phyloP scores from a whole-genome alignment of 805 yeast genomes.

The Pichia gijzeniarum region DNA sequence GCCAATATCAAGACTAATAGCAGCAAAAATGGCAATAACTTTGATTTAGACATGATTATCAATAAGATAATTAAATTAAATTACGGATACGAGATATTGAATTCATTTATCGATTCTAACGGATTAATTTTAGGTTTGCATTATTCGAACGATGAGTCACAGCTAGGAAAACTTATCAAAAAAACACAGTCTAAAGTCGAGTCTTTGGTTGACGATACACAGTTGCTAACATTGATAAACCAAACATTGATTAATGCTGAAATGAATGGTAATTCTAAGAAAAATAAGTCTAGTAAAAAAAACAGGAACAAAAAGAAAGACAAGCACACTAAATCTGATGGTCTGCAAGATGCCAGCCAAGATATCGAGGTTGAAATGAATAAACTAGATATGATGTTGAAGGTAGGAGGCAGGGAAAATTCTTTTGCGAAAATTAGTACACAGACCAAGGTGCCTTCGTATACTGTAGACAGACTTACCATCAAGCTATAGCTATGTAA shows the following conservation, averaged over 20 bases:
- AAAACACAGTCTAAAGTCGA: slow-evolving; percentile 38
- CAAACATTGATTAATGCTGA: slow-evolving; percentile 33
- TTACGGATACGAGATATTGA: slow-evolving; percentile 55
- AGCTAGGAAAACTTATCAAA: slow-evolving; percentile 38
- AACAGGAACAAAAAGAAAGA: slow-evolving; percentile 13
- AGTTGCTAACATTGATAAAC: slow-evolving; percentile 40
- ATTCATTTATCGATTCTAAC: slow-evolving; percentile 63
- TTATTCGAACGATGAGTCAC: slow-evolving; percentile 39
- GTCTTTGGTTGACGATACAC: slow-evolving; percentile 35
- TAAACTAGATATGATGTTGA: slow-evolving; percentile 22
- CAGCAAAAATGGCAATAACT: slow-evolving; percentile 15
- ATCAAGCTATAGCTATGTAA: slow-evolving; percentile 14
- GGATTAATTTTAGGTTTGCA: slow-evolving; percentile 62
- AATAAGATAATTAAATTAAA: slow-evolving; percentile 39
- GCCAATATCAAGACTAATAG: slow-evolving; percentile 16
- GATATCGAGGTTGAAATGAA: slow-evolving; percentile 23
- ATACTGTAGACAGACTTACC: slow-evolving; percentile 45
- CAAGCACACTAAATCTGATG: no score
- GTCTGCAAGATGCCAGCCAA: neutral
- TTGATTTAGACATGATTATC: slow-evolving; percentile 39
- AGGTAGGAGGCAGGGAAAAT: slow-evolving; percentile 18
- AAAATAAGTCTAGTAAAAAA: slow-evolving; percentile 4
- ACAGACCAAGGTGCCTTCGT: slow-evolving; percentile 44
- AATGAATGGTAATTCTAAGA: slow-evolving; percentile 1
- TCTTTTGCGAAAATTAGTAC: slow-evolving; percentile 21